phyloP scores from a whole-genome alignment of 2,329 filamentous ascomycete genomes.

The Aspergillus luchuensis region DNA sequence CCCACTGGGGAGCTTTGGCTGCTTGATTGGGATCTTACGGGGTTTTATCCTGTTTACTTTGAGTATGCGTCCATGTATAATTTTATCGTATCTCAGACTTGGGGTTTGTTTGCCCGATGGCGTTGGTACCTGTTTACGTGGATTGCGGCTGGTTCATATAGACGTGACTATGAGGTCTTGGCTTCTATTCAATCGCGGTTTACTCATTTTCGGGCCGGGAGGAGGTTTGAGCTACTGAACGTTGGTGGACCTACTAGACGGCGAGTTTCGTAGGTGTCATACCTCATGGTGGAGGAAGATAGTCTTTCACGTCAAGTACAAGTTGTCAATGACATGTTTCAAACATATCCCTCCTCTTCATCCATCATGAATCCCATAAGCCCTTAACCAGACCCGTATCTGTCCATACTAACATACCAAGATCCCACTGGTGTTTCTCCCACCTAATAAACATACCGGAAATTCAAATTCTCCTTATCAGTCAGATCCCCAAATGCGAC shows the following conservation, averaged over 20 bases:
- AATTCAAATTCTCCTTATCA: constrained; percentile 50
- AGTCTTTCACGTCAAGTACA: too few relatives aligned
- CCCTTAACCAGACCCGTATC: too few relatives aligned
- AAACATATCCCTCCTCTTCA: too few relatives aligned
- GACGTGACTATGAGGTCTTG: neutral
- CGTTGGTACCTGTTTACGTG: constrained; percentile 62
- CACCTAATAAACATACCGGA: constrained; percentile 27
- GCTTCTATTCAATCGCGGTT: neutral
- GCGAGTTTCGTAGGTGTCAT: too few relatives aligned
- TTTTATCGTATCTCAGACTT: constrained; percentile 14
- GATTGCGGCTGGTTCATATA: neutral
- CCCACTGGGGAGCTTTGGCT: constrained; percentile 19
- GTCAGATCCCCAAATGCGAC: constrained; percentile 54
- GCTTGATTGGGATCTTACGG: constrained; percentile 22
- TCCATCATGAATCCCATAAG: too few relatives aligned
- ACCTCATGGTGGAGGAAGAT: too few relatives aligned
- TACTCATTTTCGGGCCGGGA: neutral
- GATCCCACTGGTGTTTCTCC: too few relatives aligned
- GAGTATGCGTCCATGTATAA: constrained; percentile 25
- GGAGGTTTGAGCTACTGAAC: neutral
- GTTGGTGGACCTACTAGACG: too few relatives aligned
- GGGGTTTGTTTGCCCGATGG: constrained; percentile 53
- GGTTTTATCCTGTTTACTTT: constrained; percentile 20
- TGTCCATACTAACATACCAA: too few relatives aligned
- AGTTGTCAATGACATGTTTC: too few relatives aligned